phyloP scores from a whole-genome alignment of 2,329 filamentous ascomycete genomes.

The Hansfordia pulvinata region DNA sequence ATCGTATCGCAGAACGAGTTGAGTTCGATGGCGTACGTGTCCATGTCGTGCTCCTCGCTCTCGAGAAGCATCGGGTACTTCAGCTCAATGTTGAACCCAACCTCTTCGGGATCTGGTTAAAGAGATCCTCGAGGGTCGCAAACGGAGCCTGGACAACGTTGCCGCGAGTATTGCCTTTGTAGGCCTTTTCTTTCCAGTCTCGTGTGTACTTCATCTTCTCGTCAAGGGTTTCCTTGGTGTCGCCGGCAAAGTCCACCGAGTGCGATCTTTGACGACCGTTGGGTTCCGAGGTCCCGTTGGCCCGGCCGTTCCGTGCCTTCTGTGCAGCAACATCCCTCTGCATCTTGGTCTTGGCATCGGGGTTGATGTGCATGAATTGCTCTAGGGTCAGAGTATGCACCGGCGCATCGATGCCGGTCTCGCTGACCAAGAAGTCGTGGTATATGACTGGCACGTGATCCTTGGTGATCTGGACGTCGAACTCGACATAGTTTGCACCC shows the following conservation, averaged over 20 bases:
- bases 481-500: constrained; percentile 62
- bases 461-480: constrained; percentile 96
- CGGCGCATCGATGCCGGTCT: constrained; percentile 92
- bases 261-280: constrained; percentile 32
- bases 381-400: constrained; percentile 91
- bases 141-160: constrained; percentile 95
- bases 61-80: constrained; percentile 99
- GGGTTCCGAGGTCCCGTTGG: constrained; percentile 2
- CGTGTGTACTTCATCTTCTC: constrained; percentile 96
- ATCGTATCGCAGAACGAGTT: constrained; percentile 96
- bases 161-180: constrained; percentile 87
- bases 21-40: constrained; percentile 86
- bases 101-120: constrained; percentile 68
- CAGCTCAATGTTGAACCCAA: constrained; percentile 98
- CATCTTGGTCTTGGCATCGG: constrained; percentile 33
- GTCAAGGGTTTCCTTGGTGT: constrained; percentile 27
- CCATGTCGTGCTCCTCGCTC: constrained; percentile 91
- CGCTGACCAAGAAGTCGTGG: constrained; percentile 94
- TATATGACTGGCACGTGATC: constrained; percentile 97
- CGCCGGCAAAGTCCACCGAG: constrained; percentile 38
- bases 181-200: constrained; percentile 88
- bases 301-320: no score
- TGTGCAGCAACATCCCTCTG: no score
- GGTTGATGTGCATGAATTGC: constrained; percentile 83
- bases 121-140: constrained; percentile 87